Conservation (phyloP, 352 stramenopile species). For the Discostella stelligera region DNA sequence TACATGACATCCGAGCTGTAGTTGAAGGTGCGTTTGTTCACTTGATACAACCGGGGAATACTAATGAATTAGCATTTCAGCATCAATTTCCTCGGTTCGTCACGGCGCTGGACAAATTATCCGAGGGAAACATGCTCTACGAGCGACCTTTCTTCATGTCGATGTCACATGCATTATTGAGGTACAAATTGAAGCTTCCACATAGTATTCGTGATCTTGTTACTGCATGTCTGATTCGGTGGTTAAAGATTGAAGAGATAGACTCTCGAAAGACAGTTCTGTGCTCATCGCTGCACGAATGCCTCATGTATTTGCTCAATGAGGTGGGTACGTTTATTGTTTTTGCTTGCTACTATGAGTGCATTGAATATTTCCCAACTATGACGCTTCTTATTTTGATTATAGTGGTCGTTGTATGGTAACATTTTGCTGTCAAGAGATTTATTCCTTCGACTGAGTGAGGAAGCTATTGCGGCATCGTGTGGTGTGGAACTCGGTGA, state of each 20-base stretch:
- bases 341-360: not conserved
- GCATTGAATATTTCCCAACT: not conserved
- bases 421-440: constrained; percentile 74
- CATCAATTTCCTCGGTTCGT: constrained; percentile 71
- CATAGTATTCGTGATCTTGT: constrained; percentile 65
- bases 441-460: constrained; percentile 52
- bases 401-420: constrained; percentile 62
- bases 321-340: constrained; percentile 37
- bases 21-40: constrained; percentile 66
- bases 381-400: not conserved
- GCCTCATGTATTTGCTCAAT: constrained; percentile 66
- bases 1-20: constrained; percentile 59
- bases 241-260: constrained; percentile 46
- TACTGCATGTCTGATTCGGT: constrained; percentile 59
- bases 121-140: constrained; percentile 53
- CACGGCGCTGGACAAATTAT: constrained; percentile 51
- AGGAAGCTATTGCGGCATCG: constrained; percentile 55
- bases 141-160: constrained; percentile 69
- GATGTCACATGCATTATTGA: constrained; percentile 60
- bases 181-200: constrained; percentile 70
- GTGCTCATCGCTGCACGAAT: constrained; percentile 63
- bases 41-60: constrained; percentile 70
- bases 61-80: constrained; percentile 61
- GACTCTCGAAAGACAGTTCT: constrained; percentile 31
- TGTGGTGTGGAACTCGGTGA: constrained; percentile 38